Percentiles rank a stretch among this genome's conserved stretches.
Evolutionary conservation across 225 moss, liverwort and hornwort genomes (phyloP).

Genomic region (Pseudoscleropodium purum): DNA sequence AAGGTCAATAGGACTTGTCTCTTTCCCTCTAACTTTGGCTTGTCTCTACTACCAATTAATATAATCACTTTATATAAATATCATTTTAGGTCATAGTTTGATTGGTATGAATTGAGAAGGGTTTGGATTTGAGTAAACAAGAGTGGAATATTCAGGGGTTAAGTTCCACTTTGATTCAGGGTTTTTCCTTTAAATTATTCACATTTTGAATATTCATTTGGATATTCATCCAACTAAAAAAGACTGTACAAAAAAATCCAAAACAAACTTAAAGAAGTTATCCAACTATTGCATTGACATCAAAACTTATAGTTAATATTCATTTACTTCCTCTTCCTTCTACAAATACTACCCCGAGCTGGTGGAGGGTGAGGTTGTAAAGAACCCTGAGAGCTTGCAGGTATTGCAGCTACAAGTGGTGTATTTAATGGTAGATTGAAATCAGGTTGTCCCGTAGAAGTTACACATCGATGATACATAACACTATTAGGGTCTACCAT

Average conservation of each 20-base stretch:
- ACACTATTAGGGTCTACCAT: constrained; percentile 83
- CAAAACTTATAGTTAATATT: not conserved
- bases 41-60: no score
- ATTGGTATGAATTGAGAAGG: no score
- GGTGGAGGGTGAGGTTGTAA: constrained; percentile 46
- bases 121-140: no score
- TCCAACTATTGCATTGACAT: no score
- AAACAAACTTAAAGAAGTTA: not conserved
- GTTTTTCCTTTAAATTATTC: not conserved
- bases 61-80: no score
- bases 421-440: constrained; percentile 37
- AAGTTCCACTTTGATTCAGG: fast-evolving
- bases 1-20: no score
- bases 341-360: constrained; percentile 1
- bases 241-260: not conserved
- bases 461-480: constrained; percentile 89
- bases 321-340: not conserved
- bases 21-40: no score
- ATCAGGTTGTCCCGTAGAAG: constrained; percentile 78
- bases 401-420: not conserved
- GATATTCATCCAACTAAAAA: no score
- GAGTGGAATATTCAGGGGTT: no score
- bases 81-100: no score
- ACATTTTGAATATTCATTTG: not conserved
- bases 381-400: not conserved